Conservation (phyloP, 768 basidiomycete species). For the Rubroboletus pulcherrimus region DNA sequence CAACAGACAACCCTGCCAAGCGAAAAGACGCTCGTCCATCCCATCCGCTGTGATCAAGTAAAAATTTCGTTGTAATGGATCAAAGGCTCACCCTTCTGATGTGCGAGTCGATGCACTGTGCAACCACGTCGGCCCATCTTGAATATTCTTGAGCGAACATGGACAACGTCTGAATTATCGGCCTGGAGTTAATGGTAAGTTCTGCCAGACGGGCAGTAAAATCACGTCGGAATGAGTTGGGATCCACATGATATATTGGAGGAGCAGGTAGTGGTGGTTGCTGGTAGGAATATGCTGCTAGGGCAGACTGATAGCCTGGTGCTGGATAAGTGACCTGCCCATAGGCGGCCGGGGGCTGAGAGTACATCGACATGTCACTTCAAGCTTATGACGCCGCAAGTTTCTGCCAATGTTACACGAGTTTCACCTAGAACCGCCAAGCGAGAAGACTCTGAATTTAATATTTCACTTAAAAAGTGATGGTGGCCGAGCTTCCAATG, state of each 20-base stretch:
- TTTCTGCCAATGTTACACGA: conserved; percentile 31
- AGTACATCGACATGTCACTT: conserved; percentile 58
- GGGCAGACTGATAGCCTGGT: conserved; percentile 44
- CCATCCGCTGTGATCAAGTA: conserved; percentile 27
- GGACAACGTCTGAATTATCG: conserved; percentile 89
- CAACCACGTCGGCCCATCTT: conserved; percentile 74
- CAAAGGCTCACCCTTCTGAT: conserved; percentile 78
- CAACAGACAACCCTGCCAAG: conserved; percentile 24
- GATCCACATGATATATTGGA: conserved; percentile 53
- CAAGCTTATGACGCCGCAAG: conserved; percentile 36
- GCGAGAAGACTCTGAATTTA: conserved; percentile 37
- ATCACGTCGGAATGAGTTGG: conserved; percentile 74
- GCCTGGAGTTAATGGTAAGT: conserved; percentile 91
- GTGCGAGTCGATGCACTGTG: conserved; percentile 78
- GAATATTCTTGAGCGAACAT: conserved; percentile 87
- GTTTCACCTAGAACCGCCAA: conserved; percentile 31
- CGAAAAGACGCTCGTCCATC: conserved; percentile 23
- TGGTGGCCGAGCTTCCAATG: conserved; percentile 34
- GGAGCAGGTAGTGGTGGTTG: conserved; percentile 40
- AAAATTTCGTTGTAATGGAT: conserved; percentile 21
- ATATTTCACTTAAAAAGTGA: conserved; percentile 49
- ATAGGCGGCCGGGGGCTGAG: conserved; percentile 51
- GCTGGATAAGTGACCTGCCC: conserved; percentile 53
- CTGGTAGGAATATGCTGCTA: conserved; percentile 45
- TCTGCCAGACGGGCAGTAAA: conserved; percentile 68